Conservation (phyloP, 2,329 filamentous ascomycete species). For the Didymella sp. region DNA sequence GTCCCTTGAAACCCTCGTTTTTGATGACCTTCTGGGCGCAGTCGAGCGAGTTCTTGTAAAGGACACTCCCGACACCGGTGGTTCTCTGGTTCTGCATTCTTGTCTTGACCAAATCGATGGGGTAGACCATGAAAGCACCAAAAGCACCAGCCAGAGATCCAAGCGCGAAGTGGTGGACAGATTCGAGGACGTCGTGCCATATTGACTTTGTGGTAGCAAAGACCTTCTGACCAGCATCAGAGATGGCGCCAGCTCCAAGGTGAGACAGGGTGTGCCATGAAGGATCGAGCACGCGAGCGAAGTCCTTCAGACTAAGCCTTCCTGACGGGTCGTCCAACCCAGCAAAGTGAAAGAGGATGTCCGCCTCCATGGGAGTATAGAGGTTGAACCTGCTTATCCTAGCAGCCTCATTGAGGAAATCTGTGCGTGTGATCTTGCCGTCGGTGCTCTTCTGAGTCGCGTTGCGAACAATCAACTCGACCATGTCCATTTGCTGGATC, state of each 20-base stretch:
- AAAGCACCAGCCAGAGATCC: conserved; percentile 94
- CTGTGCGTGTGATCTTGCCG: conserved; percentile 90
- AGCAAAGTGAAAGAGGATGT: conserved; percentile 98
- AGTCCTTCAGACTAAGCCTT: conserved; percentile 80
- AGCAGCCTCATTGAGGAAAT: conserved; percentile 94
- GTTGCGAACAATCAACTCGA: conserved; percentile 89
- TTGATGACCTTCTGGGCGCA: conserved; percentile 91
- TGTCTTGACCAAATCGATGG: conserved; percentile 98
- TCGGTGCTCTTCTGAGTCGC: conserved; percentile 83
- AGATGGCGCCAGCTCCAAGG: conserved; percentile 58
- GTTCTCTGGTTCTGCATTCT: conserved; percentile 96
- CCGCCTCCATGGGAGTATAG: conserved; percentile 98
- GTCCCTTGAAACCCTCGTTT: conserved; percentile 86
- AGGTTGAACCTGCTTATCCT: conserved; percentile 91
- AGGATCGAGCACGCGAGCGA: conserved; percentile 92
- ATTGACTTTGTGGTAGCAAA: conserved; percentile 64
- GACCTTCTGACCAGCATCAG: conserved; percentile 58
- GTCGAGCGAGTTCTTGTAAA: conserved; percentile 98
- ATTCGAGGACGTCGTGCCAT: conserved; percentile 72
- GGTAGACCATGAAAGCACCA: conserved; percentile 99
- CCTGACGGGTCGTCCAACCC: conserved; percentile 89
- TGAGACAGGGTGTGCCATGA: conserved; percentile 78
- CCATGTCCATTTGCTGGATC: conserved; percentile 96
- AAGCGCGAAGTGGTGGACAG: conserved; percentile 86
- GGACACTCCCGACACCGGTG: conserved; percentile 75